Evolutionary conservation across 78 protist genomes (phyloP).

Genomic region (Protostelium mycophagum): DNA sequence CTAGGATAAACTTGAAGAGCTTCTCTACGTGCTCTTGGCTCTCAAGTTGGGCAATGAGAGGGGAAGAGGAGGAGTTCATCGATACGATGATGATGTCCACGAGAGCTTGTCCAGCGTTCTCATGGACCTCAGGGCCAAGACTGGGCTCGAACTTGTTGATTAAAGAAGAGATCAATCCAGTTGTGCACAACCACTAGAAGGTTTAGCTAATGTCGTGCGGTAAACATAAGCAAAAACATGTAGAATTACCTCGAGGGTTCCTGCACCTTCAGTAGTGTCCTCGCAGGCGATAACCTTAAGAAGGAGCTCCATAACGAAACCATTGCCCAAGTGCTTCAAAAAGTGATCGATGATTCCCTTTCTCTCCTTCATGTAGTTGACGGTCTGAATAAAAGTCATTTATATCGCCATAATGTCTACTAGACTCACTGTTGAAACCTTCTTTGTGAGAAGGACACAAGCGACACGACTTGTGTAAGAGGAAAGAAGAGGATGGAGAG

Average conservation of each 20-base stretch:
- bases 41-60: constrained; percentile 40
- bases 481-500: constrained; percentile 4
- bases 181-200: not conserved
- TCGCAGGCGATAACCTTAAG: constrained; percentile 45
- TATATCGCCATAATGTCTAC: not conserved
- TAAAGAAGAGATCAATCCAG: not conserved
- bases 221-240: not conserved
- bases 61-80: constrained; percentile 31
- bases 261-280: constrained; percentile 60
- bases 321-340: constrained; percentile 51
- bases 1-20: constrained; percentile 31
- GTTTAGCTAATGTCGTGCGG: not conserved
- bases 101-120: constrained; percentile 52
- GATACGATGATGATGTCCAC: constrained; percentile 55
- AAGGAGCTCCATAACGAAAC: constrained; percentile 58
- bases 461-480: not conserved
- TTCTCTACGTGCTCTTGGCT: constrained; percentile 39
- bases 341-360: constrained; percentile 39
- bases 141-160: not conserved
- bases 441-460: not conserved
- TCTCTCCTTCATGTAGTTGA: constrained; percentile 49
- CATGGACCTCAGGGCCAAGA: constrained; percentile 28
- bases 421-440: not conserved
- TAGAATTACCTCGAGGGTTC: constrained; percentile 31
- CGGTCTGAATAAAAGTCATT: constrained; percentile 19